These are phyloP conservation scores for Saturnispora besseyi DNA, from an alignment of 805 yeast genomes.

Conservation along the genomic window DNA sequence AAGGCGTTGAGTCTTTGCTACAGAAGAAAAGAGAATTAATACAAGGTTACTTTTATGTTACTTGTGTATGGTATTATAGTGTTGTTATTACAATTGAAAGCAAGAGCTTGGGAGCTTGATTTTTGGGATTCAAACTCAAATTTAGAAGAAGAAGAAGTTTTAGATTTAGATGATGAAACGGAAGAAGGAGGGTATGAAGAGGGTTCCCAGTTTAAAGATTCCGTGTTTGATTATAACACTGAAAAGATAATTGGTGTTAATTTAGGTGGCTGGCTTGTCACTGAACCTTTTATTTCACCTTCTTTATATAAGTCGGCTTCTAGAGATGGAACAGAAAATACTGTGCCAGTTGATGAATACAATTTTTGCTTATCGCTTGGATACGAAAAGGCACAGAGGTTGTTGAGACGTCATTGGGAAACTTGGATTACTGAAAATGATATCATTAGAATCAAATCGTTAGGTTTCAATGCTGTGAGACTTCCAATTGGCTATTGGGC, in stretches of 20 bases:
- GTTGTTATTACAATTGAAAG: background rate
- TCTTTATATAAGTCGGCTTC: conserved; percentile 37
- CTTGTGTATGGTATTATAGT: background rate
- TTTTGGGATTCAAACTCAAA: background rate
- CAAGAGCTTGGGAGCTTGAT: background rate
- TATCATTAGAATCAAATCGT: conserved; percentile 38
- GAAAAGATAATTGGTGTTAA: conserved; percentile 37
- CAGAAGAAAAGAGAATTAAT: no score
- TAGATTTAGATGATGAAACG: background rate
- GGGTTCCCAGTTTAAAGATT: background rate
- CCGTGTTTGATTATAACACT: conserved; percentile 15
- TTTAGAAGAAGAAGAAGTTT: background rate
- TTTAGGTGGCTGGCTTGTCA: conserved; percentile 65
- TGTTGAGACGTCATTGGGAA: conserved; percentile 46
- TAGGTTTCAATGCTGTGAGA: conserved; percentile 72
- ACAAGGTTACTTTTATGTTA: background rate
- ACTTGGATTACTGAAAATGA: conserved; percentile 53
- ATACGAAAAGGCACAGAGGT: conserved; percentile 30
- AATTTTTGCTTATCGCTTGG: conserved; percentile 44
- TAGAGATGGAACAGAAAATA: conserved; percentile 11
- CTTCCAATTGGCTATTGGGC: conserved; percentile 98
- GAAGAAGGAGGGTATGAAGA: no score
- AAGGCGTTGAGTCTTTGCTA: background rate
- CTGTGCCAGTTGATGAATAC: conserved; percentile 54
- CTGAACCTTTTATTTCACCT: conserved; percentile 67